A percentile compares a stretch with the other conserved stretches of the same genome.
phyloP scores from a whole-genome alignment of 1,284 basidiomycete genomes.

The Puccinia triticina region DNA sequence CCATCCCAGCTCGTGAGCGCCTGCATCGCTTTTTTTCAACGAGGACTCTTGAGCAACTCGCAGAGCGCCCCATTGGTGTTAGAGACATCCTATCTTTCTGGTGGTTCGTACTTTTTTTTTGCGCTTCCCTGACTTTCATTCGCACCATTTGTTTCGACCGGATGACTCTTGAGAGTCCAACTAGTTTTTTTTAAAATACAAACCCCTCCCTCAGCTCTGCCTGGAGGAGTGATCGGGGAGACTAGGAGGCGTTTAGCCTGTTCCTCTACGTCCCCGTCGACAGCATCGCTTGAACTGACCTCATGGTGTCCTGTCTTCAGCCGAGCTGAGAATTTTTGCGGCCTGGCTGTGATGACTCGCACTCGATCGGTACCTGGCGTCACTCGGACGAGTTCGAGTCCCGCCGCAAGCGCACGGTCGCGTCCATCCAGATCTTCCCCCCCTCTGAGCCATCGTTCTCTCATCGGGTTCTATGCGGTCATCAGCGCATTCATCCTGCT shows the following conservation, averaged over 20 bases:
- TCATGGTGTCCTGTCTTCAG: background rate
- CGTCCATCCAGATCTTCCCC: background rate
- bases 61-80: background rate
- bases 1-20: background rate
- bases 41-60: background rate
- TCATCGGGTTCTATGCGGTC: conserved; percentile 2
- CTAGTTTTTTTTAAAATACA: background rate
- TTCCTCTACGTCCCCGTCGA: background rate
- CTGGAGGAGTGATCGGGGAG: background rate
- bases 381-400: background rate
- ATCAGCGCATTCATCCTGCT: conserved; percentile 30
- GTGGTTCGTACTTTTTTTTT: background rate
- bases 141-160: no score
- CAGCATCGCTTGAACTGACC: background rate
- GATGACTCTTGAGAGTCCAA: no score
- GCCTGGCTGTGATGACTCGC: background rate
- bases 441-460: background rate
- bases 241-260: background rate
- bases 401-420: background rate
- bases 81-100: background rate
- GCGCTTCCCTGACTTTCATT: background rate
- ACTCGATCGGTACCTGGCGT: background rate
- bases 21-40: background rate
- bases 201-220: background rate
- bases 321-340: background rate